Evolutionary conservation across 768 basidiomycete species (phyloP).

Genomic region (Podaxis mareebaensis): DNA sequence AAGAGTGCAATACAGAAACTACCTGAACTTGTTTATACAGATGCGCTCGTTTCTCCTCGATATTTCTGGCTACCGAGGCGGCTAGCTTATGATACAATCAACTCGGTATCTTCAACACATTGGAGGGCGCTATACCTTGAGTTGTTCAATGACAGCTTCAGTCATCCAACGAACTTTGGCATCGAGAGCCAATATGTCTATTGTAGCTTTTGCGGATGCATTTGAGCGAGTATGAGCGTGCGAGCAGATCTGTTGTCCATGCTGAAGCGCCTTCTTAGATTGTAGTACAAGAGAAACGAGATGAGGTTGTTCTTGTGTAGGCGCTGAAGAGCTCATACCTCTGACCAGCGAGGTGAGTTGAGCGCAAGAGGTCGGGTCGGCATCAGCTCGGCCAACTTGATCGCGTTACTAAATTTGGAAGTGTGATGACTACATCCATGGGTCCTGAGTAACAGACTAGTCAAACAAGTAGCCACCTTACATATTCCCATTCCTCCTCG

Average conservation of each 20-base stretch:
- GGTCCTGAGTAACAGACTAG: background rate
- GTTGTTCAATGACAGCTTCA: constrained; percentile 72
- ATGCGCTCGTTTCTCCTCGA: constrained; percentile 68
- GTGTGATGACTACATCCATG: background rate
- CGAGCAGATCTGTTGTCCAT: constrained; percentile 75
- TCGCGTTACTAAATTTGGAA: background rate
- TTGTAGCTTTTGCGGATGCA: constrained; percentile 61
- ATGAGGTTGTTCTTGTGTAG: constrained; percentile 50
- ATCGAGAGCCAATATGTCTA: constrained; percentile 76
- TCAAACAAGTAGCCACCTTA: background rate
- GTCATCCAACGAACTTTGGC: constrained; percentile 80
- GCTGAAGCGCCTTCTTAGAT: constrained; percentile 81
- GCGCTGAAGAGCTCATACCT: constrained; percentile 9
- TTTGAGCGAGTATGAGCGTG: constrained; percentile 64
- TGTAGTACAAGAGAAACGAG: constrained; percentile 76
- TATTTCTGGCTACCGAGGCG: constrained; percentile 67
- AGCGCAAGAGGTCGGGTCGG: background rate
- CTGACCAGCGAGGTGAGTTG: background rate
- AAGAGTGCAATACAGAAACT: constrained; percentile 20
- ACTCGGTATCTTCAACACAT: background rate
- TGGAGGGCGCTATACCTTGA: constrained; percentile 53
- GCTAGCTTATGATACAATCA: constrained; percentile 55
- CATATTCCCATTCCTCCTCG: background rate
- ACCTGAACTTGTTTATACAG: constrained; percentile 66
- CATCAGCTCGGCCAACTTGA: background rate